Percentiles rank a stretch among this genome's conserved stretches.
Conservation (phyloP, 2,329 filamentous ascomycete genomes). For the Colletotrichum orchidophilum region DNA sequence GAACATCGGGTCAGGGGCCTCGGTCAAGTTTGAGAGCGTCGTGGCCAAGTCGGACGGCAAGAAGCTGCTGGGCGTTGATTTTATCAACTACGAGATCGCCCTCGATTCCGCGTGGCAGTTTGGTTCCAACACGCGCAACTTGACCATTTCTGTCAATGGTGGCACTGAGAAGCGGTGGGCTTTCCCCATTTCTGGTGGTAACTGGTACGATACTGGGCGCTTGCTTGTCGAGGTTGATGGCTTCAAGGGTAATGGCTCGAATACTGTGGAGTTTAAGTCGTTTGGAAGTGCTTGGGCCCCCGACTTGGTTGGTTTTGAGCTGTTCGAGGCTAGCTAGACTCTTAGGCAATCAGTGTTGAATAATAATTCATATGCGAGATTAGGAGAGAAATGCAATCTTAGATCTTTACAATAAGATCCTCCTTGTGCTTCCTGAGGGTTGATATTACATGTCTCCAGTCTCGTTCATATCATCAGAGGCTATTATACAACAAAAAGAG, state of each 20-base stretch:
- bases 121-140: slow-evolving; percentile 59
- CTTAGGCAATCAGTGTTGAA: neutral
- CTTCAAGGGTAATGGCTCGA: slow-evolving; percentile 51
- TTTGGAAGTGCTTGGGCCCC: slow-evolving; percentile 43
- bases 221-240: slow-evolving; percentile 55
- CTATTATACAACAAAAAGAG: neutral
- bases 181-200: slow-evolving; percentile 58
- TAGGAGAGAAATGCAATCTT: neutral
- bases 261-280: slow-evolving; percentile 46
- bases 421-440: too few relatives aligned
- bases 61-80: slow-evolving; percentile 57
- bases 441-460: neutral
- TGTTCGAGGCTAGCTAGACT: slow-evolving; percentile 7
- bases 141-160: slow-evolving; percentile 59
- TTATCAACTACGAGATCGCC: slow-evolving; percentile 63
- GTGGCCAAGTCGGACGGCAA: slow-evolving; percentile 40
- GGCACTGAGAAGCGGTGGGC: slow-evolving; percentile 53
- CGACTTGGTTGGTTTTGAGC: slow-evolving; percentile 54
- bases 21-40: slow-evolving; percentile 47
- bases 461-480: neutral
- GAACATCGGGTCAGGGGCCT: slow-evolving; percentile 45
- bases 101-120: slow-evolving; percentile 38
- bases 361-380: neutral
- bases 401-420: neutral
- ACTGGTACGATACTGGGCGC: slow-evolving; percentile 60